Base-by-base conservation (phyloP, 2,329 filamentous ascomycete species). In the Stachybotrys chartarum region DNA sequence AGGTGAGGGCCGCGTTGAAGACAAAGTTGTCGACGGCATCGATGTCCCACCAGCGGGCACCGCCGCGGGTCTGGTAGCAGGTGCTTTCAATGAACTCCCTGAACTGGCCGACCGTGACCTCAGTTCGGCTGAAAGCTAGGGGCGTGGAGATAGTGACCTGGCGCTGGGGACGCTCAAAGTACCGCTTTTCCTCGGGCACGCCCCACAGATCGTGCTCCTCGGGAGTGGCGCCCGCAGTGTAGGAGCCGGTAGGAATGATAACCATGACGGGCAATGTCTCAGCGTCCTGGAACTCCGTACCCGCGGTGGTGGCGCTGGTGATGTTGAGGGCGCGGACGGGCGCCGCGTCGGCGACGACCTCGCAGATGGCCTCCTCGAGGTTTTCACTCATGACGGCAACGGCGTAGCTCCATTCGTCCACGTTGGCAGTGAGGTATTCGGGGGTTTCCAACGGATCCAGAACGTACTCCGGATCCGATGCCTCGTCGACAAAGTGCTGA, bases 41-140 rank as follows among this genome's bases (percentile, higher is more conserved):
- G 7, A 50, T 45, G 44, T 55, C 31, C 56, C 56, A 59, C 56
- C 56, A 58, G 7, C 58, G 58, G n/a, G 56, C 52, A 7, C 58
- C 58, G 53, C 56, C 54, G n/a, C 58, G 54, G 7, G 35, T 30
- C 51, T 56, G 12, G 49, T 59, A 59, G 50, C 51, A 32, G 18
- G 56, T 59, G 42, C 49, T n/a, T 3, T 44, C 17, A 53, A 59
- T 31, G 42, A 59, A 59, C 18, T n/a, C 31, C 8, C 56, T 53
- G 30, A 58, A 59, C 31, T 59, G 49, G 4, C 6, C 44, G 5
- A 56, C 49, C 4, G 56, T 54, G 52, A 59, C 50, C 39, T 59
- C 58, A 14, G 54, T 58, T 16, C 42, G 31, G 52, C 58, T 55
- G 35, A 59, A 52, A 35, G 58, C 54, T 42, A 59, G 53, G 6